Conservation (phyloP, 1,139 yeast species). For the Hansenula sp. region DNA sequence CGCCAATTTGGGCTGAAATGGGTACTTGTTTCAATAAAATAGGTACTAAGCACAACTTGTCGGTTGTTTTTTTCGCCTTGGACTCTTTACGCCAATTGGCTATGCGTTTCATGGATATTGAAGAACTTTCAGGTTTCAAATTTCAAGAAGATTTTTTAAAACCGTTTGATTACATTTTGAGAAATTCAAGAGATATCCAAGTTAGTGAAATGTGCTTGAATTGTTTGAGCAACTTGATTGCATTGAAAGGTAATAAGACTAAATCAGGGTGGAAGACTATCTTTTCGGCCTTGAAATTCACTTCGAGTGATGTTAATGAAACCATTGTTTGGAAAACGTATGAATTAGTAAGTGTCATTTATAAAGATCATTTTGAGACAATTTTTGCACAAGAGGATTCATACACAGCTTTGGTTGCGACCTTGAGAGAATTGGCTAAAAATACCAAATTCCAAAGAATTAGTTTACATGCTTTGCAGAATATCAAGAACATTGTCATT, state of each 20-base stretch:
- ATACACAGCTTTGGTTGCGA: conserved; percentile 67
- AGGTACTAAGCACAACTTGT: conserved; percentile 74
- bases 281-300: conserved; percentile 58
- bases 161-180: conserved; percentile 82
- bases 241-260: conserved; percentile 69
- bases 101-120: conserved; percentile 87
- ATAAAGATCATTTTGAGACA: conserved; percentile 56
- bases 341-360: conserved; percentile 60
- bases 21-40: conserved; percentile 85
- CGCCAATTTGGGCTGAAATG: conserved; percentile 91
- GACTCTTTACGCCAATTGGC: conserved; percentile 93
- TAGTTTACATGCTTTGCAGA: conserved; percentile 76
- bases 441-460: conserved; percentile 79
- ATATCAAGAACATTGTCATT: conserved; percentile 61
- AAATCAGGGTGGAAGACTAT: conserved; percentile 96
- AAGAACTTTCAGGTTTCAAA: conserved; percentile 91
- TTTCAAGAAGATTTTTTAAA: conserved; percentile 91
- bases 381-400: conserved; percentile 69
- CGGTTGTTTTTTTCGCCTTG: conserved; percentile 84
- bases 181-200: conserved; percentile 61
- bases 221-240: conserved; percentile 82
- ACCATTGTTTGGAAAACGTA: conserved; percentile 60
- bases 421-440: conserved; percentile 79
- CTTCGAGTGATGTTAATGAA: conserved; percentile 38
- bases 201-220: conserved; percentile 90